A percentile compares a stretch with the other conserved stretches of the same genome.
phyloP scores from a whole-genome alignment of 106 monocot genomes.

The Dioscorea dumetorum region DNA sequence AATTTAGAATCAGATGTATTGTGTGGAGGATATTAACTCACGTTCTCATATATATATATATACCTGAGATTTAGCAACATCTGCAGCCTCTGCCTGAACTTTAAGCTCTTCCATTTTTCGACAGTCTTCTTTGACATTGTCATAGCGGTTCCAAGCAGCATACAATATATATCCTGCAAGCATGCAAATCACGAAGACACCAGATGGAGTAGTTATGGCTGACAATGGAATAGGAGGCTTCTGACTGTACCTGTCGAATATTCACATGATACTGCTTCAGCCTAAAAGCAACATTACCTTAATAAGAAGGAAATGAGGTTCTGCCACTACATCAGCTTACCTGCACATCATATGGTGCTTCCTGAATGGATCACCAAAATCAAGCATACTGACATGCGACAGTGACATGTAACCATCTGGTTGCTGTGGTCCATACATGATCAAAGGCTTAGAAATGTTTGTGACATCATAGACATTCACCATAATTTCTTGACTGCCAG shows the following conservation, averaged over 20 bases:
- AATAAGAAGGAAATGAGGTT: no score
- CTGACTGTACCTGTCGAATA: constrained; percentile 56
- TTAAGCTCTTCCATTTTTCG: constrained; percentile 92
- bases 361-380: constrained; percentile 95
- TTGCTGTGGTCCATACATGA: constrained; percentile 85
- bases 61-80: constrained; percentile 98
- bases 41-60: background rate
- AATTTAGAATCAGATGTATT: background rate
- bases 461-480: constrained; percentile 97
- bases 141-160: constrained; percentile 65
- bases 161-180: constrained; percentile 50
- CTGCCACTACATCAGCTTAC: constrained; percentile 20
- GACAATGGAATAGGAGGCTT: constrained; percentile 56
- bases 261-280: background rate
- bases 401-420: constrained; percentile 44
- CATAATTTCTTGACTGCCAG: constrained; percentile 79
- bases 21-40: background rate
- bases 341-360: constrained; percentile 91
- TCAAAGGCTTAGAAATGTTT: constrained; percentile 69
- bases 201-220: constrained; percentile 52
- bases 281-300: background rate
- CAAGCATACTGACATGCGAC: constrained; percentile 68
- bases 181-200: constrained; percentile 60
- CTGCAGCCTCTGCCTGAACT: constrained; percentile 94
- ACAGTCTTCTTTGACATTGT: constrained; percentile 68